phyloP scores from a whole-genome alignment of 2,329 filamentous ascomycete species.

The Scleromitrula shiraiana region DNA sequence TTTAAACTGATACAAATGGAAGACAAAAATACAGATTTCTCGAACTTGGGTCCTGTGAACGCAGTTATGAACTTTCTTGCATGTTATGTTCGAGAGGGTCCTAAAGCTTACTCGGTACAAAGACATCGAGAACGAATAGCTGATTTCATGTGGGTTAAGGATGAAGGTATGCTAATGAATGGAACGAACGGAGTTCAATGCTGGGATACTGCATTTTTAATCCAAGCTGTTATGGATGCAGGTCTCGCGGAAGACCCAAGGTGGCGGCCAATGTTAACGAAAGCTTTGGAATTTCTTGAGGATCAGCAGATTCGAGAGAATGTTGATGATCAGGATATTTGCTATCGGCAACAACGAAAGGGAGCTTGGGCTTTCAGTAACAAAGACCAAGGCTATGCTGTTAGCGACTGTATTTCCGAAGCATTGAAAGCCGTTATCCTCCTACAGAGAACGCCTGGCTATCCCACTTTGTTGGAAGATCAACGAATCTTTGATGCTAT shows the following conservation, averaged over 20 bases:
- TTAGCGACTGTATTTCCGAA: conserved; percentile 91
- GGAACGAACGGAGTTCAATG: conserved; percentile 97
- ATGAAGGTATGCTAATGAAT: conserved; percentile 88
- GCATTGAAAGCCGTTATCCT: conserved; percentile 79
- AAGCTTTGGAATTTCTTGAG: conserved; percentile 79
- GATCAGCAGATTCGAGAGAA: conserved; percentile 86
- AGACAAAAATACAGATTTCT: conserved; percentile 84
- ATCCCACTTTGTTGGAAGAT: conserved; percentile 65
- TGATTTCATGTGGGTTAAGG: conserved; percentile 86
- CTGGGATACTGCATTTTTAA: conserved; percentile 90
- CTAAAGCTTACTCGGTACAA: conserved; percentile 60
- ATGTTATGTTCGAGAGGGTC: conserved; percentile 79
- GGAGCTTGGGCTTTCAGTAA: conserved; percentile 97
- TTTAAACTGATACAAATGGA: conserved; percentile 84
- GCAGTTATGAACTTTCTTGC: conserved; percentile 82
- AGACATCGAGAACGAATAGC: conserved; percentile 73
- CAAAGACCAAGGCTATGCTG: conserved; percentile 84
- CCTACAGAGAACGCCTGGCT: conserved; percentile 71
- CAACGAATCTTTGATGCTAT: conserved; percentile 78
- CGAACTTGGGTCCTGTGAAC: conserved; percentile 81
- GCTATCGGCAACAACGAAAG: conserved; percentile 85
- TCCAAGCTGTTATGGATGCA: conserved; percentile 73
- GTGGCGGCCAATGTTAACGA: conserved; percentile 76
- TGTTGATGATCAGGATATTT: conserved; percentile 55
- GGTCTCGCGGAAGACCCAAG: conserved; percentile 68